Conservation (phyloP, 106 monocot genomes). For the Dendrobium catenatum region DNA sequence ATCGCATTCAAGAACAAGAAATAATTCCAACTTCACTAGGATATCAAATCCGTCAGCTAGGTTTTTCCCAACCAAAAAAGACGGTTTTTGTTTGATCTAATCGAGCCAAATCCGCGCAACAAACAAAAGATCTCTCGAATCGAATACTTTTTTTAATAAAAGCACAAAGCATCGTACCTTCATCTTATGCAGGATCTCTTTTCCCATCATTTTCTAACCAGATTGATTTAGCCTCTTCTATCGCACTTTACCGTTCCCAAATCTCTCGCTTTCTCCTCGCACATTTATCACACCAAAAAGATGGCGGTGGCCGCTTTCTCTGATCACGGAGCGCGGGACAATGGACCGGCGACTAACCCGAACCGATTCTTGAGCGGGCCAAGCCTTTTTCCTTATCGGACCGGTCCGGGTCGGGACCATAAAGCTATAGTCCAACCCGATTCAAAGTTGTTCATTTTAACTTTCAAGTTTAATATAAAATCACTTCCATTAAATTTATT, state of each 20-base stretch:
- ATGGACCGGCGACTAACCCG: background rate
- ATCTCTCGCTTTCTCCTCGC: background rate
- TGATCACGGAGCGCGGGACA: background rate
- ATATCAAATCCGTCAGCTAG: background rate
- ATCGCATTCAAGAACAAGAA: background rate
- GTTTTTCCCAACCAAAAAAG: background rate
- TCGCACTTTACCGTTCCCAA: background rate
- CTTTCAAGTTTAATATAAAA: no score
- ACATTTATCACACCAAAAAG: background rate
- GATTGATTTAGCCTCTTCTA: background rate
- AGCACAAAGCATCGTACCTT: background rate
- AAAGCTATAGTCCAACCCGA: no score
- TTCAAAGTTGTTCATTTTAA: no score
- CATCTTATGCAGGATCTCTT: conserved; percentile 8
- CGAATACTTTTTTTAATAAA: background rate
- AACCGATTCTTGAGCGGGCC: background rate
- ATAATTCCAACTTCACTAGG: background rate
- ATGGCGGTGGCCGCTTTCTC: background rate
- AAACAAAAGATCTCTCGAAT: background rate
- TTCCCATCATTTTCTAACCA: conserved; percentile 1
- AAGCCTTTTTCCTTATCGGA: background rate
- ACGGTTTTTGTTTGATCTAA: background rate
- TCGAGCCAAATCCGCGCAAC: background rate
- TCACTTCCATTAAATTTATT: no score
- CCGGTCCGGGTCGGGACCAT: background rate